Evolutionary conservation across 2,329 filamentous ascomycete genomes (phyloP).

Genomic region (Colletotrichum incanum): DNA sequence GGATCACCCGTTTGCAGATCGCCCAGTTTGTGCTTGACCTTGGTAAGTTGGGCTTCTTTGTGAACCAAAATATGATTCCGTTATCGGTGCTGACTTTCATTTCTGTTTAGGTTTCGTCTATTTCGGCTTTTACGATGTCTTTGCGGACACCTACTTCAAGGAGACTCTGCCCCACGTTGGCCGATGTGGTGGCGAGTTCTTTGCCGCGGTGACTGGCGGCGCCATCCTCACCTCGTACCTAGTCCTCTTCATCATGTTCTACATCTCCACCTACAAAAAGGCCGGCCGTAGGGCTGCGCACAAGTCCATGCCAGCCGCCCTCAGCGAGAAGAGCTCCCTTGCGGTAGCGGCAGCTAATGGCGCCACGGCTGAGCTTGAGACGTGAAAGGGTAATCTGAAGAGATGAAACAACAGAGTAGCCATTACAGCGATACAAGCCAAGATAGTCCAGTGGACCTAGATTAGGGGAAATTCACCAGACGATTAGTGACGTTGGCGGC

Average conservation of each 20-base stretch:
- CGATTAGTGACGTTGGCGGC: neutral
- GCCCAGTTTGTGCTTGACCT: constrained; percentile 91
- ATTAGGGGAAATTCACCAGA: neutral
- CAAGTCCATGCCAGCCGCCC: constrained; percentile 2
- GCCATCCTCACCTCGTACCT: constrained; percentile 83
- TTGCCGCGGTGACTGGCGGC: constrained; percentile 83
- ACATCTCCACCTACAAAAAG: constrained; percentile 67
- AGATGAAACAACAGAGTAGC: neutral
- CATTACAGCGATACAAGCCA: neutral
- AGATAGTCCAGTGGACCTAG: neutral
- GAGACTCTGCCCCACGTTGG: constrained; percentile 77
- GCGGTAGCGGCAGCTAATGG: neutral
- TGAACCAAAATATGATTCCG: neutral
- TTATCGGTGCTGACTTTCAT: neutral
- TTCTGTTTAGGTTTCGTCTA: constrained; percentile 57
- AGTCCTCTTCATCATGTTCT: constrained; percentile 84
- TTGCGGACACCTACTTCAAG: constrained; percentile 79
- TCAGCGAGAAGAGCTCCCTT: constrained; percentile 16
- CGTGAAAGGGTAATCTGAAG: neutral
- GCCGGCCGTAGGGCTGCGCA: constrained; percentile 3
- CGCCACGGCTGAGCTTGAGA: neutral
- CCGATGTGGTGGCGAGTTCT: constrained; percentile 82
- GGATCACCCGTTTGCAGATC: constrained; percentile 93
- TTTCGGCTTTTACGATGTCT: constrained; percentile 86
- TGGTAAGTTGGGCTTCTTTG: constrained; percentile 68